Evolutionary conservation across 805 yeast genomes (phyloP).

Genomic region (Metschnikowia peoriensis): DNA sequence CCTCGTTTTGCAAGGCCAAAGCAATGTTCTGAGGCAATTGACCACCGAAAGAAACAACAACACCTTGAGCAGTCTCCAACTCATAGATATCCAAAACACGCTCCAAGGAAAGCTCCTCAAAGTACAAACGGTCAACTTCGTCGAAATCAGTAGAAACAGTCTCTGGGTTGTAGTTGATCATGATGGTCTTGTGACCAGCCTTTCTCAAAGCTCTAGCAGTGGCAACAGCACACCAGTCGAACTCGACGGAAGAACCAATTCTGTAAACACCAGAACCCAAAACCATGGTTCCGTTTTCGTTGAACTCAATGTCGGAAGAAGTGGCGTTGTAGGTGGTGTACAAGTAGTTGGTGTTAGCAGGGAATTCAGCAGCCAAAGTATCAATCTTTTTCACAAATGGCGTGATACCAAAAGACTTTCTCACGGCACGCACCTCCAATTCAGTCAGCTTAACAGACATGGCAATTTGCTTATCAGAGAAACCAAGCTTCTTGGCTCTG

Average conservation of each 20-base stretch:
- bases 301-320: conserved; percentile 76
- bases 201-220: conserved; percentile 93
- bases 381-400: conserved; percentile 97
- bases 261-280: conserved; percentile 99
- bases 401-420: conserved; percentile 75
- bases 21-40: conserved; percentile 98
- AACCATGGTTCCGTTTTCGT: conserved; percentile 90
- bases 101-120: conserved; percentile 92
- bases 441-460: conserved; percentile 70
- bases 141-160: conserved; percentile 98
- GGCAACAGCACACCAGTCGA: conserved; percentile 99
- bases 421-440: conserved; percentile 74
- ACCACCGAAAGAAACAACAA: conserved; percentile 96
- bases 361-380: conserved; percentile 98
- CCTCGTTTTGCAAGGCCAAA: conserved; percentile 69
- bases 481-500: conserved; percentile 89
- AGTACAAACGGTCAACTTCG: conserved; percentile 95
- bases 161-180: conserved; percentile 98
- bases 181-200: conserved; percentile 83
- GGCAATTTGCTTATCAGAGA: conserved; percentile 93
- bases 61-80: conserved; percentile 84
- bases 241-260: conserved; percentile 97
- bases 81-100: conserved; percentile 97
- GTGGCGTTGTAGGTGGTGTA: conserved; percentile 96
- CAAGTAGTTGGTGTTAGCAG: conserved; percentile 92